Evolutionary conservation across 2,329 filamentous ascomycete genomes (phyloP).

Genomic region (Trichoderma polysporum): DNA sequence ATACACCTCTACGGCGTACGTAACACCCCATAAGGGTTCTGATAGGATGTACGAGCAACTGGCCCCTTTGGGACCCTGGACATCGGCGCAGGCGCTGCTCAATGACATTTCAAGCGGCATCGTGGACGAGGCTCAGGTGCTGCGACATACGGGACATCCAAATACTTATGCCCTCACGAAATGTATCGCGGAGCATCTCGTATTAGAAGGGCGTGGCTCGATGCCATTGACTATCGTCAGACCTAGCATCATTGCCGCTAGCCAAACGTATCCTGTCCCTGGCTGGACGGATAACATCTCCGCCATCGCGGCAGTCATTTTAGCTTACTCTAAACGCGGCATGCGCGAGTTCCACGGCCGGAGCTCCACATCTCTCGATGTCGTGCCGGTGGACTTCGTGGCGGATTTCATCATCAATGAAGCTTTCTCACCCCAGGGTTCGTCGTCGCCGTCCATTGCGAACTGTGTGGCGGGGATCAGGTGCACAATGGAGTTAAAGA

Average conservation of each 20-base stretch:
- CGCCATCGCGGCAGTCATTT: neutral
- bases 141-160: neutral
- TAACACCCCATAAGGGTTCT: neutral
- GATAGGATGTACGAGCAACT: neutral
- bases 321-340: too few species aligned
- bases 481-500: neutral
- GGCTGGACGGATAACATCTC: neutral
- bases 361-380: neutral
- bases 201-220: neutral
- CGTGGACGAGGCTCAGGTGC: neutral
- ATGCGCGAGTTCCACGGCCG: neutral
- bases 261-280: neutral
- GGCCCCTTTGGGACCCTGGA: neutral
- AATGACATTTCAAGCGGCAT: neutral
- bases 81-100: neutral
- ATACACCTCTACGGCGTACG: conserved; percentile 1
- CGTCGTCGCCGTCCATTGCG: neutral
- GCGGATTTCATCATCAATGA: neutral
- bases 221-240: neutral
- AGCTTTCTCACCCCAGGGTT: neutral
- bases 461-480: neutral
- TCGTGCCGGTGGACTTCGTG: neutral
- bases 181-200: neutral
- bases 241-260: neutral
- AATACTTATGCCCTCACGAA: conserved; percentile 1